Conservation (phyloP, 169 alveolate species). For the Eimeria praecox region DNA sequence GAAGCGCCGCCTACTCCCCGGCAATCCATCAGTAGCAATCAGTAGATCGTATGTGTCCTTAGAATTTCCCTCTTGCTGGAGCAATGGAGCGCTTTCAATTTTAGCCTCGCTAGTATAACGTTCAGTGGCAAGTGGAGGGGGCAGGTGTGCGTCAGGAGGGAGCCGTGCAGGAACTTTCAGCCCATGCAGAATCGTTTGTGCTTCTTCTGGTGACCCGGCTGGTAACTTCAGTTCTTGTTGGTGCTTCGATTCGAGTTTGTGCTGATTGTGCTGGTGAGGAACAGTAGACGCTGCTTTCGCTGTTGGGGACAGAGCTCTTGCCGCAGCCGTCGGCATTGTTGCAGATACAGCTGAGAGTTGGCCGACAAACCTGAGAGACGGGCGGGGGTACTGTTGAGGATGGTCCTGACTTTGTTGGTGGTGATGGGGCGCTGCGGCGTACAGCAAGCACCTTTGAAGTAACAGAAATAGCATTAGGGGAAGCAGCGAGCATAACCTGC, state of each 20-base stretch:
- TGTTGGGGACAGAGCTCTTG: not conserved
- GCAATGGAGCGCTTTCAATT: not conserved
- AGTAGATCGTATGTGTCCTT: not conserved
- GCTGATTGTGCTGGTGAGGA: not conserved
- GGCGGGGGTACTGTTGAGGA: conserved; percentile 39
- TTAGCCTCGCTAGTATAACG: not conserved
- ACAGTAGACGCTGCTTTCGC: not conserved
- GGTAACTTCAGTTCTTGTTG: not conserved
- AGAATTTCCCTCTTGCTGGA: not conserved
- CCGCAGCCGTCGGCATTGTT: conserved; percentile 49
- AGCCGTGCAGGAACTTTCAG: conserved; percentile 14
- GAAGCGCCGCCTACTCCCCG: not conserved
- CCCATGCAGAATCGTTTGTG: not conserved
- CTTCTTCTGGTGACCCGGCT: conserved; percentile 3
- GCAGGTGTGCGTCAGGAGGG: conserved; percentile 47
- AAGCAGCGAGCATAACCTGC: not conserved
- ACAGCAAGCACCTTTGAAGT: not conserved
- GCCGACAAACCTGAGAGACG: conserved; percentile 46
- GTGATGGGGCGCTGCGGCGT: not conserved
- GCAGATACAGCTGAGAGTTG: conserved; percentile 65
- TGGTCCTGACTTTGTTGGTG: not conserved
- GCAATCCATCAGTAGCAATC: not conserved
- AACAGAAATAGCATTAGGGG: not conserved
- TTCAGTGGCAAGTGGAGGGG: conserved; percentile 43
- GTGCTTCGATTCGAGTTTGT: not conserved